phyloP scores from a whole-genome alignment of 352 stramenopile species.

The Peronospora destructor region DNA sequence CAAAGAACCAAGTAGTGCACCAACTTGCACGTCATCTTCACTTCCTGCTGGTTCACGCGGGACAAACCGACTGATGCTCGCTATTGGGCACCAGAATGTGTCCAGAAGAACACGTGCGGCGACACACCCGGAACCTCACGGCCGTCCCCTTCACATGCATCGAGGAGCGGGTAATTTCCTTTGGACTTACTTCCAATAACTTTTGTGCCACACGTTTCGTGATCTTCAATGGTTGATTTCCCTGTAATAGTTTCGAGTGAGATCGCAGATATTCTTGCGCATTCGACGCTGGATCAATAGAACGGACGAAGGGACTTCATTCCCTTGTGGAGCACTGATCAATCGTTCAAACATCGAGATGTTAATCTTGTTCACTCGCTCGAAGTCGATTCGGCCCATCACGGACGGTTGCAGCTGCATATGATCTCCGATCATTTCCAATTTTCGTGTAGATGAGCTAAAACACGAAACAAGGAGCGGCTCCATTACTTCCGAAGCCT shows the following conservation, averaged over 20 bases:
- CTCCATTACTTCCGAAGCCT: conserved; percentile 84
- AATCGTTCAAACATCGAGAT: conserved; percentile 87
- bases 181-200: conserved; percentile 27
- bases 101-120: conserved; percentile 84
- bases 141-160: conserved; percentile 36
- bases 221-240: conserved; percentile 81
- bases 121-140: conserved; percentile 73
- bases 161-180: conserved; percentile 12
- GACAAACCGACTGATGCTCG: conserved; percentile 66
- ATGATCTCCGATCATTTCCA: conserved; percentile 88
- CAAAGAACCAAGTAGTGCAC: conserved; percentile 73
- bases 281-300: conserved; percentile 85
- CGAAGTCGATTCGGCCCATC: conserved; percentile 82
- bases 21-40: conserved; percentile 71
- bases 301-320: conserved; percentile 67
- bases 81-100: conserved; percentile 54
- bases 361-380: conserved; percentile 81
- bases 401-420: conserved; percentile 79
- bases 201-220: conserved; percentile 53
- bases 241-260: conserved; percentile 77
- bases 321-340: conserved; percentile 53
- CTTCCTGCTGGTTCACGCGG: conserved; percentile 63
- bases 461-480: conserved; percentile 83
- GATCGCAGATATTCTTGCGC: conserved; percentile 81
- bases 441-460: conserved; percentile 70